phyloP scores from a whole-genome alignment of 768 basidiomycete species.

The Hypsizygus marmoreus region DNA sequence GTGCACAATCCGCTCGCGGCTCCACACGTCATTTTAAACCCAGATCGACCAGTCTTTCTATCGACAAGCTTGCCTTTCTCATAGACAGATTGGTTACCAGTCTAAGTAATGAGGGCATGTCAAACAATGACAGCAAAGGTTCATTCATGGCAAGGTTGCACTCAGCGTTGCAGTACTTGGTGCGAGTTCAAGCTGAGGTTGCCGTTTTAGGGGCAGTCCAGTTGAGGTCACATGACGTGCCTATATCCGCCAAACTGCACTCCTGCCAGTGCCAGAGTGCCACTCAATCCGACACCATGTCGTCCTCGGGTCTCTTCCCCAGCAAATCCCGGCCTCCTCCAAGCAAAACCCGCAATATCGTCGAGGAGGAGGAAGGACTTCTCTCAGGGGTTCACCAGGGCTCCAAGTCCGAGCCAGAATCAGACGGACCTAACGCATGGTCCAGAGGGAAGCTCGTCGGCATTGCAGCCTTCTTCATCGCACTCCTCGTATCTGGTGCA shows the following conservation, averaged over 20 bases:
- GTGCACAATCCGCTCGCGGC: too few species aligned
- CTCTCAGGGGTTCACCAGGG: constrained; percentile 28
- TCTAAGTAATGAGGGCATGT: too few species aligned
- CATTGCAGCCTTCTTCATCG: constrained; percentile 40
- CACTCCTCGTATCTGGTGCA: constrained; percentile 43
- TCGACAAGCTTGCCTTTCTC: too few species aligned
- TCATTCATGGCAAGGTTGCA: too few species aligned
- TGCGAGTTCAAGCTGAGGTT: not conserved
- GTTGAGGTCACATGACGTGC: not conserved
- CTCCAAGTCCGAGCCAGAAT: constrained; percentile 24
- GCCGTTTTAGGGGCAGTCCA: not conserved
- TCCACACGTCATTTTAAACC: too few species aligned
- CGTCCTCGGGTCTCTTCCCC: constrained; percentile 8
- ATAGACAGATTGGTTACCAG: too few species aligned
- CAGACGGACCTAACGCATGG: constrained; percentile 29
- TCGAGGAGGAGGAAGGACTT: constrained; percentile 43
- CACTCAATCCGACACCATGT: constrained; percentile 8
- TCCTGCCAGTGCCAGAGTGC: not conserved
- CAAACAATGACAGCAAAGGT: too few species aligned
- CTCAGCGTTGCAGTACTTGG: too few species aligned
- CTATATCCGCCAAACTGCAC: not conserved
- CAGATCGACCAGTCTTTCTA: too few species aligned
- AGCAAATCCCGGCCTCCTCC: constrained; percentile 7
- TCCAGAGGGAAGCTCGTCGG: constrained; percentile 39
- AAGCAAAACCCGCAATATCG: constrained; percentile 10